These are phyloP conservation scores for Schizopora paradoxa DNA, from an alignment of 1,284 basidiomycete genomes.

Conservation along the genomic window DNA sequence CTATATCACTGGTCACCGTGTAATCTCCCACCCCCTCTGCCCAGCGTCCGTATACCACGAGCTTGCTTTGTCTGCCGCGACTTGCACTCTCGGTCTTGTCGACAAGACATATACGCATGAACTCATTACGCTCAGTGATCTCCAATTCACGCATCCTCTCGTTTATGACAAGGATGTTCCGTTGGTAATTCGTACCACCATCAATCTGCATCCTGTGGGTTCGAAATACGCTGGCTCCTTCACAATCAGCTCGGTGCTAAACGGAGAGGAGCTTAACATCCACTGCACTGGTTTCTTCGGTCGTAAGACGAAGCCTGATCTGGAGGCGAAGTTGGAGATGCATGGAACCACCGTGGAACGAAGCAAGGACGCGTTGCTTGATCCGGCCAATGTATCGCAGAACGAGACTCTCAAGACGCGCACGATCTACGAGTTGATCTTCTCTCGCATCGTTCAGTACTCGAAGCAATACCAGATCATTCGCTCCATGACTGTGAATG, in stretches of 20 bases:
- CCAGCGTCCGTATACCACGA: conserved; percentile 67
- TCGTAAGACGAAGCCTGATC: conserved; percentile 29
- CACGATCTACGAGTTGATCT: conserved; percentile 58
- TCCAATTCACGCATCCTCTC: conserved; percentile 51
- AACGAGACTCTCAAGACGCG: conserved; percentile 50
- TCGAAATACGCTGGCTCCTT: conserved; percentile 35
- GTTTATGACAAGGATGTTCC: conserved; percentile 36
- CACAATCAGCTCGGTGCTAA: conserved; percentile 37
- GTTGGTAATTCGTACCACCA: conserved; percentile 35
- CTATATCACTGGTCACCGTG: conserved; percentile 54
- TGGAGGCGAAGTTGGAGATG: conserved; percentile 35
- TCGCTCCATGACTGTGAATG: conserved; percentile 43
- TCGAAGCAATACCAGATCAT: conserved; percentile 52
- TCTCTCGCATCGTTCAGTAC: conserved; percentile 66
- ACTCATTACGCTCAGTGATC: conserved; percentile 35
- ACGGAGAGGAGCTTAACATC: conserved; percentile 29
- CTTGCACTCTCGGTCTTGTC: conserved; percentile 28
- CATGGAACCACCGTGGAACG: conserved; percentile 33
- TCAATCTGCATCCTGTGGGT: conserved; percentile 34
- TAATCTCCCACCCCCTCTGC: conserved; percentile 52
- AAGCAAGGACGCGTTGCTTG: conserved; percentile 30
- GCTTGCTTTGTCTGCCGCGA: conserved; percentile 39
- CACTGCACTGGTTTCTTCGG: conserved; percentile 48
- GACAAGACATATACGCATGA: conserved; percentile 21
- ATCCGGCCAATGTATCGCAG: conserved; percentile 20